Base-by-base conservation (phyloP, 805 yeast species). In the Ogataea populi-albae region DNA sequence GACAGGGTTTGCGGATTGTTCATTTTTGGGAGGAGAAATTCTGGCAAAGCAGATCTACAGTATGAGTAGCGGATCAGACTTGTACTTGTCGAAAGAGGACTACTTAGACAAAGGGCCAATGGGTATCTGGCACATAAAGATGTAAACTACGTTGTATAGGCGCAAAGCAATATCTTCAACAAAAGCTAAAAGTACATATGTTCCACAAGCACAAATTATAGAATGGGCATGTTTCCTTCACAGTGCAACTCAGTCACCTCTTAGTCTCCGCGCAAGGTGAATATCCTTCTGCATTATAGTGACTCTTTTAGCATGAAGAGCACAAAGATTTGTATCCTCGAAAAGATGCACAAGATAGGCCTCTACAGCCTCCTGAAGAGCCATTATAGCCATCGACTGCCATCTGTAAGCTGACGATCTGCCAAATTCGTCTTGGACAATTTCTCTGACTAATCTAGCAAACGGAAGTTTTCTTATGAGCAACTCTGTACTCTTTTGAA, bases 11-110 rank as follows among this genome's bases (percentile, higher is more conserved):
- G 79, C 81, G 39, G 88, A 86, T 47, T 76, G 81, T 21, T 71
- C 77, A 40, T 86, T 89, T 54, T 64, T 89, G 43, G 98, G 98
- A 2, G 95, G 85, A 3, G 86, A 87, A 60, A 84, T 89, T 32
- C 81, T 86, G 28, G 77, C 95, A 14, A 87, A 86, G 60, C 96
- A 87, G 64, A 75, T 86, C 10, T 89, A 84, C 54, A 76, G 80
- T 6, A 69, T 70, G 34, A 73, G 77, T 29, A 79, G 80, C 33
- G 81, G 79, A 38, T 65, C 69, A 17, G 88, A 83, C 27, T 65
- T 78, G 52, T 88, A 76, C 58, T 69, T 87, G 17, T 77, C 79
- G 31, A 72, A 76, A 45, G 85, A 79, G 23, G 79, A 75, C 33
- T 89, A 87, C 57, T 77, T 77, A 45, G 88, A 81, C 46, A 71